Evolutionary conservation across 164 flowering plant species (phyloP), one percentile per base, ranked within the genome.

Genomic region (Houttuynia cordata): DNA sequence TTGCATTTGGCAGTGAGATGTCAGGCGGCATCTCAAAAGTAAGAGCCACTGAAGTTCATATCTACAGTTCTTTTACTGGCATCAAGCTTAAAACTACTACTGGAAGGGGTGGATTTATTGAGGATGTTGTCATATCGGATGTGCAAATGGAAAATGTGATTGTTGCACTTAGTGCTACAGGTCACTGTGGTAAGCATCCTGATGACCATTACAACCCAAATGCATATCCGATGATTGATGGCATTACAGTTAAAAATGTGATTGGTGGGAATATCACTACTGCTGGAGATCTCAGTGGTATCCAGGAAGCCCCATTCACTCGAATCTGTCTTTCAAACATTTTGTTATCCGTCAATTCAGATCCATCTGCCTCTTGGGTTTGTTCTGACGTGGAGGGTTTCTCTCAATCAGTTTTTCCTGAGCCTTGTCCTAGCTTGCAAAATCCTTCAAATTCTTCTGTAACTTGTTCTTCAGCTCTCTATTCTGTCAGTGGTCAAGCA

Each of bases 1-100:
- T 88, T 21, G 82, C 88, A 24, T 66, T 88, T 47, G 91, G 87
- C 54, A 84, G 85, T 47, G 86, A 83, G 69, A 86, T 81, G 87
- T 88, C 96, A 3, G 96, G 96, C 59, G 93, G 91, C 57, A 77
- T 84, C 53, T 80, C 85, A 13, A 41, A 70, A 21, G 62, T 88
- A 14, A 71, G 67, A 3, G 83, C 60, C 0, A 82, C 83, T 61
- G 57, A 69, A 25, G 61, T 82, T 40, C 62, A 63, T 24, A 15
- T 86, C 3, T 68, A 54, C 18, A 64, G 80, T 63, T 81, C 93
- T 0, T 61, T 51, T 21, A 45, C 53, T 8, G 96, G 84, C 0
- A 70, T 88, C 47, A 37, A 62, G 18, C 51, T 88, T 22, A 82
- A 72, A 69, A 83, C 92, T 19, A 57, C 78, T 8, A 57, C 17